Base-by-base conservation (phyloP, 148 eudicot genomes). In the Amaranthus palmeri region DNA sequence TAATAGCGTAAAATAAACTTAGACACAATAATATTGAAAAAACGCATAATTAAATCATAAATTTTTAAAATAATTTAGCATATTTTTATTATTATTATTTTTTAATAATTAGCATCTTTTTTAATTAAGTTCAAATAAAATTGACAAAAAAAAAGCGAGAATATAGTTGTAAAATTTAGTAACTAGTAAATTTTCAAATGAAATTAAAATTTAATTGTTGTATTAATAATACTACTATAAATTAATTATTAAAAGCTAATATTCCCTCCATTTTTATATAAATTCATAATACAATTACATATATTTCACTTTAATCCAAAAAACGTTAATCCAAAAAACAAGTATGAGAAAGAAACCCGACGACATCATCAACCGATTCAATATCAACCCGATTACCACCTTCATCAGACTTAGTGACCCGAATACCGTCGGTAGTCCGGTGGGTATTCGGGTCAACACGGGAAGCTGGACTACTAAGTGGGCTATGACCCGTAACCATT, bases 401-500 rank as follows among this genome's bases (percentile, higher is more conserved):
- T 7, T 56, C 57, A 18, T 67, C 17, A 43, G 66, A 36, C 41
- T 47, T 57, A 9, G 50, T 58, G 6, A 74, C 72, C 71, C 77
- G 77, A 58, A 74, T 67, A 0, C 64, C 64, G 0, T 66, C 58
- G 4, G 54, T 74, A 25, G 56, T 41, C 9, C 43, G 42, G 4
- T 41, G 50, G 3, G 48, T 50, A 36, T n/a, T 42, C 43, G 75
- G 75, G 58, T 62, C 56, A 9, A 72, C 67, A 8, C 69, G 74
- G 1, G 72, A 71, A 5, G 70, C 75, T 0, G 79, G 62, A 50
- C 75, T 74, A 48, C 71, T 71, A 3, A 25, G 14, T 13, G 69
- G 73, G 64, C 51, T 63, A 10, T 42, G 45, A n/a, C 74, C 79
- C 46, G 62, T 45, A 5, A 70, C 58, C 0, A 14, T 13, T 43